These are phyloP conservation scores for Scedosporium apiospermum DNA, from an alignment of 2,329 filamentous ascomycete genomes.

Conservation along the genomic window DNA sequence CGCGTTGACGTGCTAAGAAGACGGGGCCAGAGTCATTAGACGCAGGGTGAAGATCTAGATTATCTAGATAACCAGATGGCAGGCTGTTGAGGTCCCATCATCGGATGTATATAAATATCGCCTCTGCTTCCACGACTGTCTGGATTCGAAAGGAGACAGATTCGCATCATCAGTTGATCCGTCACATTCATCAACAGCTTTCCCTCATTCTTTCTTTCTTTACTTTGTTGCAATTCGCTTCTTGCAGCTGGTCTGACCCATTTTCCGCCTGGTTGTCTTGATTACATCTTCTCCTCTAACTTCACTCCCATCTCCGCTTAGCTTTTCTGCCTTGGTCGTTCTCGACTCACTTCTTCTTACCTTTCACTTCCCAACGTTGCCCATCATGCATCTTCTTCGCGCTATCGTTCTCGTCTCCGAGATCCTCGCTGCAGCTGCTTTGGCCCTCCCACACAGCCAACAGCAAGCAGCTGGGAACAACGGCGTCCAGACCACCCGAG, in stretches of 20 bases:
- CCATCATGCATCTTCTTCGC: neutral
- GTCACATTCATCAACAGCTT: neutral
- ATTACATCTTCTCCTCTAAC: neutral
- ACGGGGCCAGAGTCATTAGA: neutral
- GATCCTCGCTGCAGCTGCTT: neutral
- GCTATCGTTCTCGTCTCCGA: neutral
- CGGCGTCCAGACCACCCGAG: neutral
- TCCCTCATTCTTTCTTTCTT: neutral
- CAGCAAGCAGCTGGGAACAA: neutral
- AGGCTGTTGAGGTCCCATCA: neutral
- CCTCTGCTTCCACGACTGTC: neutral
- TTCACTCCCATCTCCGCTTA: neutral
- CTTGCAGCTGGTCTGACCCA: constrained; percentile 3
- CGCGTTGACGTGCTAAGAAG: neutral
- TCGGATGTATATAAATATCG: neutral
- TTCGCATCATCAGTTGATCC: neutral
- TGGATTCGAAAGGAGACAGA: neutral
- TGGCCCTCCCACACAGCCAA: neutral
- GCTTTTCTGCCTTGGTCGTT: neutral
- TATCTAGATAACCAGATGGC: neutral
- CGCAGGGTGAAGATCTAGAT: neutral
- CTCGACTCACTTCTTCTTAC: neutral
- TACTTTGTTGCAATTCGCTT: neutral
- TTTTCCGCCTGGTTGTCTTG: neutral
- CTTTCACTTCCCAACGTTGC: neutral